Conservation (phyloP, 305 asterid genomes). For the Nicotiana rustica region DNA sequence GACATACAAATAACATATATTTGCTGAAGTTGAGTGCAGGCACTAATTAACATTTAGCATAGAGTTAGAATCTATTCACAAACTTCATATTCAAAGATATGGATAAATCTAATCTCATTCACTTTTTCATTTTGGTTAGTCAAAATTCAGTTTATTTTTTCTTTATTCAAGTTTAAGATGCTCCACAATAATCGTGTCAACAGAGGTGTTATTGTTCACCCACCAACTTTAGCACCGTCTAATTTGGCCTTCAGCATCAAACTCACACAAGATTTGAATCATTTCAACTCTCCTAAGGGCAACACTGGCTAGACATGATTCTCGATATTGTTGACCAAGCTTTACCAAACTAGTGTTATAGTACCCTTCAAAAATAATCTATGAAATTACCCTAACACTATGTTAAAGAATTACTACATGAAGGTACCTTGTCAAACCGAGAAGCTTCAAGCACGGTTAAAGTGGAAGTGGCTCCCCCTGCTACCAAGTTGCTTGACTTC, state of each 20-base stretch:
- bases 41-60: background rate
- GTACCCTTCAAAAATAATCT: slow-evolving; percentile 1
- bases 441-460: slow-evolving; percentile 83
- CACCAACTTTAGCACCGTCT: background rate
- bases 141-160: slow-evolving; percentile 9
- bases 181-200: background rate
- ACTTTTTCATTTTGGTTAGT: background rate
- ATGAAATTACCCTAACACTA: background rate
- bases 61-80: background rate
- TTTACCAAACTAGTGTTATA: slow-evolving; percentile 27
- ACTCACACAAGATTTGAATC: background rate
- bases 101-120: background rate
- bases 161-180: slow-evolving; percentile 9
- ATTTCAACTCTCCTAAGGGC: background rate
- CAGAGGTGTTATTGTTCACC: slow-evolving; percentile 15
- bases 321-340: slow-evolving; percentile 13
- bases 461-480: slow-evolving; percentile 74
- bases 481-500: slow-evolving; percentile 67
- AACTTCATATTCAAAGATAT: slow-evolving; percentile 16
- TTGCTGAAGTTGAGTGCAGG: slow-evolving; percentile 5
- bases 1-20: slow-evolving; percentile 4
- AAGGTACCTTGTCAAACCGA: slow-evolving; percentile 91
- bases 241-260: slow-evolving; percentile 12
- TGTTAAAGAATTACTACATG: slow-evolving; percentile 23
- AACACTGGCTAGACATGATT: background rate